These are phyloP conservation scores for Naegleria gruberi DNA, from an alignment of 208 protist species.

Conservation along the genomic window DNA sequence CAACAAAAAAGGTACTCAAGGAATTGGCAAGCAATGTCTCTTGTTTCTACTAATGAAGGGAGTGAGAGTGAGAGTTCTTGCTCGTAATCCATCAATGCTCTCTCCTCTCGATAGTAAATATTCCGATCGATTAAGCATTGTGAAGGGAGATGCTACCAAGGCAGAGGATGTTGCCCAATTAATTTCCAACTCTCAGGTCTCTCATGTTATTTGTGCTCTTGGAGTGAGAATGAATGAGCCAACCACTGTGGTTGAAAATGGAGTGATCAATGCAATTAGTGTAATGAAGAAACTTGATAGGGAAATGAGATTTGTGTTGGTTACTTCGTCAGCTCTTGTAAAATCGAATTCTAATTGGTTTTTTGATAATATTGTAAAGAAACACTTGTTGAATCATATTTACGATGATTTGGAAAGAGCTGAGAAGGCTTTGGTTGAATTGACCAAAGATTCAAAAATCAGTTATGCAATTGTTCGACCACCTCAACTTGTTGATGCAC, in stretches of 20 bases:
- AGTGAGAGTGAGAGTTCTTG: not conserved
- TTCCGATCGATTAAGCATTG: not conserved
- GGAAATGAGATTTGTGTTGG: not conserved
- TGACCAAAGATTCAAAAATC: not conserved
- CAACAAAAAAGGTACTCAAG: not conserved
- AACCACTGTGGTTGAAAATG: not conserved
- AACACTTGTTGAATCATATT: not conserved
- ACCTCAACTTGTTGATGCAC: not conserved
- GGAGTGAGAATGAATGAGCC: not conserved
- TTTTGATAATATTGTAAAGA: not conserved
- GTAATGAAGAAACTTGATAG: not conserved
- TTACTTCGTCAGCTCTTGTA: not conserved
- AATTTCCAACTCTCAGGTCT: not conserved
- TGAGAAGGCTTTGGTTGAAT: not conserved
- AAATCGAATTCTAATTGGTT: not conserved
- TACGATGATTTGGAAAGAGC: not conserved
- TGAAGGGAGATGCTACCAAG: not conserved
- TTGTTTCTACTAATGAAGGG: not conserved
- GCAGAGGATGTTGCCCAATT: not conserved
- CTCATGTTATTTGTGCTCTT: not conserved
- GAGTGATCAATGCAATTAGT: not conserved
- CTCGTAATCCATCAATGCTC: not conserved
- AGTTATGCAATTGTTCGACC: not conserved
- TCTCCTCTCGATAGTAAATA: not conserved
- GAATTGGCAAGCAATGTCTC: not conserved